Percentiles rank a stretch among this genome's conserved stretches.
Conservation (phyloP, 2,329 filamentous ascomycete species). For the Colletotrichum liaoningense region DNA sequence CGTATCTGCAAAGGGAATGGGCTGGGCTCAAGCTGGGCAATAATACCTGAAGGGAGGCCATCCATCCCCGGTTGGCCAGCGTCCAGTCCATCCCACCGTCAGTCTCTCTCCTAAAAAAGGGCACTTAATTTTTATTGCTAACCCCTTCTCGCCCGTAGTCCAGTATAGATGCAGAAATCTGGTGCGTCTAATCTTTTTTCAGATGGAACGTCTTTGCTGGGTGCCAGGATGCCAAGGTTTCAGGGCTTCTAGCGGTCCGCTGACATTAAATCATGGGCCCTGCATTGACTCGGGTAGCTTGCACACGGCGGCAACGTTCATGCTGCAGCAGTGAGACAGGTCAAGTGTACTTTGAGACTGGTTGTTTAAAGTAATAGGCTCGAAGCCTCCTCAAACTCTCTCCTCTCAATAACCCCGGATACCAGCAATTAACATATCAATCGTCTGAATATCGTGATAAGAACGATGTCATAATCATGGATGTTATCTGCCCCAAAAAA, state of each 20-base stretch:
- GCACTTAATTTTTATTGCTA: neutral
- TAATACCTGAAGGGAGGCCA: slow-evolving; percentile 16
- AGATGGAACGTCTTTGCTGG: slow-evolving; percentile 24
- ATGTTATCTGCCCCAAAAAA: slow-evolving; percentile 5
- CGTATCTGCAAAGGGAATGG: slow-evolving; percentile 23
- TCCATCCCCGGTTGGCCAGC: neutral
- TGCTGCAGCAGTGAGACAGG: neutral
- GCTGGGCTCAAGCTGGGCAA: slow-evolving; percentile 4
- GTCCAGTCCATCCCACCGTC: neutral
- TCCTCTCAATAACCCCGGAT: neutral
- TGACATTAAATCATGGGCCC: slow-evolving; percentile 13
- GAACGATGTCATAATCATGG: slow-evolving; percentile 15
- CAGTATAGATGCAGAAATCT: neutral
- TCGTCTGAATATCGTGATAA: slow-evolving; percentile 17
- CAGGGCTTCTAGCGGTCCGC: neutral
- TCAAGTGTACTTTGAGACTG: slow-evolving; percentile 6
- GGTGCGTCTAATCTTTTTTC: slow-evolving; percentile 21
- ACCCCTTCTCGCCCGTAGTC: slow-evolving; percentile 1
- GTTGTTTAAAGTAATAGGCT: neutral
- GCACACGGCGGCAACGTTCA: slow-evolving; percentile 5
- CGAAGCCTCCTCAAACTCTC: neutral
- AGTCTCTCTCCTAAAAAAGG: slow-evolving; percentile 5
- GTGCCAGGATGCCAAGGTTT: slow-evolving; percentile 7
- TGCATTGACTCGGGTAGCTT: slow-evolving; percentile 12
- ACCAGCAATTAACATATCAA: neutral